Conservation (phyloP, 192 early-diverging fungal genomes). For the Phycomyces nitens region DNA sequence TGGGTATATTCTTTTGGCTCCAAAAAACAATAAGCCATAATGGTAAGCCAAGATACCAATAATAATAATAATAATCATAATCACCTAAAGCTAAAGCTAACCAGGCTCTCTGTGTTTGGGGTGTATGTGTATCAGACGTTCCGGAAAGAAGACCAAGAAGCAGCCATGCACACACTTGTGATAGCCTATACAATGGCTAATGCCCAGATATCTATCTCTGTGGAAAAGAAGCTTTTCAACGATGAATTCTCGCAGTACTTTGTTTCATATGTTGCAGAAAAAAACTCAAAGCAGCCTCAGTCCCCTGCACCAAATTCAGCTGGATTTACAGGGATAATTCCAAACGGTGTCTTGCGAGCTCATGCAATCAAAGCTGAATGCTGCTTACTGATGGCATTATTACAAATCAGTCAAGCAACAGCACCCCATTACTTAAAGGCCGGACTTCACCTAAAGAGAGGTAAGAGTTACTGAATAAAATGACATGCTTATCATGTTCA, state of each 20-base stretch:
- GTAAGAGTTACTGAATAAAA: no score
- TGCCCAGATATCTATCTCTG: constrained; percentile 37
- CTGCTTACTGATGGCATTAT: constrained; percentile 39
- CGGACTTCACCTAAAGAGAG: constrained; percentile 46
- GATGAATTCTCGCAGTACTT: constrained; percentile 30
- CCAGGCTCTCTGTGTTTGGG: constrained; percentile 38
- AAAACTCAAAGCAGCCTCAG: constrained; percentile 13
- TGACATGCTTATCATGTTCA: no score
- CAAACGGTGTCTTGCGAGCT: constrained; percentile 47
- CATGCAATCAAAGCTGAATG: constrained; percentile 45
- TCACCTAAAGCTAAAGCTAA: no score
- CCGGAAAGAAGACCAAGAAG: background rate
- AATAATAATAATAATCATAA: constrained; percentile 17
- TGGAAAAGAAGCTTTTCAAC: constrained; percentile 18
- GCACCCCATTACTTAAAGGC: constrained; percentile 47
- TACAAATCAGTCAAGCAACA: constrained; percentile 45
- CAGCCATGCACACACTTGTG: constrained; percentile 39
- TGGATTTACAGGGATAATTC: constrained; percentile 4
- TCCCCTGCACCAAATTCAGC: constrained; percentile 1
- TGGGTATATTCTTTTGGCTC: background rate
- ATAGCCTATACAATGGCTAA: constrained; percentile 38
- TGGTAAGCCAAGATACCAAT: constrained; percentile 13
- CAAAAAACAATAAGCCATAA: constrained; percentile 11
- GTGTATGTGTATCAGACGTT: constrained; percentile 21
- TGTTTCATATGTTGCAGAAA: constrained; percentile 31